Percentiles rank a stretch among this genome's conserved stretches.
These are phyloP conservation scores for Tulasnella sp. DNA, from an alignment of 768 basidiomycete genomes.

Conservation along the genomic window DNA sequence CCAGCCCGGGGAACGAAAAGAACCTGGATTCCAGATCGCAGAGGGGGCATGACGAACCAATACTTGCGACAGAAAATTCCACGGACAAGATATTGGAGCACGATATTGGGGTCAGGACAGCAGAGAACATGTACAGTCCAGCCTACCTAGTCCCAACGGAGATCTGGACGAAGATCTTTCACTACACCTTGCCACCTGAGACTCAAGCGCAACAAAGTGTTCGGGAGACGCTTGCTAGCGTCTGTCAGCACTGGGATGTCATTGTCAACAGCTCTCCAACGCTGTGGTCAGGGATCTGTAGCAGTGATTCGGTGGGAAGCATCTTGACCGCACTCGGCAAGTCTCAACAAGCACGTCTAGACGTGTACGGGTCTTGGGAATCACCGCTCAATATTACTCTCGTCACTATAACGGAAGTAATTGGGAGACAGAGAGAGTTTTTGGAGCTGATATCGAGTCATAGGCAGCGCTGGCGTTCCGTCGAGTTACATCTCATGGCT, in stretches of 20 bases:
- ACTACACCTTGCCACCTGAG: not conserved
- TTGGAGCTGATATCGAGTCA: not conserved
- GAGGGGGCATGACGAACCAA: too few species aligned
- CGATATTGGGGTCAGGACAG: too few species aligned
- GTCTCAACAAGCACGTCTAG: not conserved
- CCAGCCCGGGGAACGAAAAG: too few species aligned
- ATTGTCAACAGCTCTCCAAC: not conserved
- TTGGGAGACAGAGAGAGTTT: not conserved
- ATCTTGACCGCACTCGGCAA: not conserved
- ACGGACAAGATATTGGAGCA: not conserved
- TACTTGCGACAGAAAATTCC: too few species aligned
- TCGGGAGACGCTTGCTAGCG: not conserved
- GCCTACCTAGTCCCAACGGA: not conserved
- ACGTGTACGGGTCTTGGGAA: not conserved
- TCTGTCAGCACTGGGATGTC: not conserved
- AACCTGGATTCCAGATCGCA: too few species aligned
- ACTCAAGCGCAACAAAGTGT: not conserved
- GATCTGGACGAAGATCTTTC: not conserved
- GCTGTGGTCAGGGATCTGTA: not conserved
- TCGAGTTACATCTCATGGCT: not conserved
- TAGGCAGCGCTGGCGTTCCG: not conserved
- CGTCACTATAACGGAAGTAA: too few species aligned
- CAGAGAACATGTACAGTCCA: not conserved
- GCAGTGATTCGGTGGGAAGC: not conserved
- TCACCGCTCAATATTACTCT: not conserved